Conservation (phyloP, 2,329 filamentous ascomycete species). For the Aureobasidium sp. region DNA sequence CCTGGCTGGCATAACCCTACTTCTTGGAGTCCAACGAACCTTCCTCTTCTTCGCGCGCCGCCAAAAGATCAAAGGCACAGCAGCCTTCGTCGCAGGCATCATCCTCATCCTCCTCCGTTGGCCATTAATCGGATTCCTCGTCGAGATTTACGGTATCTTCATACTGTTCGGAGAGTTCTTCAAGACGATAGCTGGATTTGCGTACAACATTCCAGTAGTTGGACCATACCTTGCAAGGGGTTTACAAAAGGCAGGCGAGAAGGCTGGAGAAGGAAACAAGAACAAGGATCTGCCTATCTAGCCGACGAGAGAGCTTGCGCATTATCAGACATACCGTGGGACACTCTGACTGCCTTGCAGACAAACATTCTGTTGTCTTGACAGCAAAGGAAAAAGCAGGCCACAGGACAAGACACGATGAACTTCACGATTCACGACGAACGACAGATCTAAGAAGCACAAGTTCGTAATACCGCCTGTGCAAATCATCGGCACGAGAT, state of each 20-base stretch:
- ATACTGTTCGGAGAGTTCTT: slow-evolving; percentile 95
- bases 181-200: slow-evolving; percentile 83
- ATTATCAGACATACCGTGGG: neutral
- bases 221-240: slow-evolving; percentile 75
- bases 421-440: slow-evolving; percentile 11
- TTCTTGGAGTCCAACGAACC: slow-evolving; percentile 89
- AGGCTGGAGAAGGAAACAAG: slow-evolving; percentile 57
- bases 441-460: neutral
- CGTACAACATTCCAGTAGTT: slow-evolving; percentile 73
- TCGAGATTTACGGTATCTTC: slow-evolving; percentile 89
- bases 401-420: neutral
- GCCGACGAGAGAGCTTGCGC: slow-evolving; percentile 21
- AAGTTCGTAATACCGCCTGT: neutral
- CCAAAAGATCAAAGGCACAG: slow-evolving; percentile 87
- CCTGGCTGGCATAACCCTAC: slow-evolving; percentile 89
- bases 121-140: slow-evolving; percentile 81
- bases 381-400: neutral
- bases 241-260: slow-evolving; percentile 67
- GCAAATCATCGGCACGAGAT: neutral
- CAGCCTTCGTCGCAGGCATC: slow-evolving; percentile 78
- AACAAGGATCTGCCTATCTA: slow-evolving; percentile 74
- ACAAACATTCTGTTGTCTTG: neutral
- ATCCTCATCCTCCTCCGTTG: slow-evolving; percentile 80
- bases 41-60: slow-evolving; percentile 87
- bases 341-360: neutral